phyloP scores from a whole-genome alignment of 305 asterid genomes.

The Euphrasia arctica region DNA sequence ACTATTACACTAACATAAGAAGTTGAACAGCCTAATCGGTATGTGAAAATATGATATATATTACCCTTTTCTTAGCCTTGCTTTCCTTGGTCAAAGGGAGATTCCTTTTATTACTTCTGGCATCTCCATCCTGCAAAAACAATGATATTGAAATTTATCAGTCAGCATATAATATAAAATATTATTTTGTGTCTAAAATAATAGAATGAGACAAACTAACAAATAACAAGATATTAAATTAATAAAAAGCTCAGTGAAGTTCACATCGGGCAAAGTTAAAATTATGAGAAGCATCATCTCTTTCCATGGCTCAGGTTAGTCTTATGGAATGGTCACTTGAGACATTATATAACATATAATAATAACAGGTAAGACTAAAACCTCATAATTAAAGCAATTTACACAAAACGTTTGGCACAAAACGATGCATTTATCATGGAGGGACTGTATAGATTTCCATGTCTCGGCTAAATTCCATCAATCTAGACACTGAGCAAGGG shows the following conservation, averaged over 20 bases:
- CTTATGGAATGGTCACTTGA: background rate
- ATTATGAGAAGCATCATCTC: background rate
- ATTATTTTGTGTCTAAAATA: constrained; percentile 16
- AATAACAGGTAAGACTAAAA: background rate
- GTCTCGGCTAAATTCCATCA: background rate
- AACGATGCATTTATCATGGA: constrained; percentile 3
- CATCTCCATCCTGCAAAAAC: constrained; percentile 45
- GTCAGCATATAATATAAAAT: constrained; percentile 16
- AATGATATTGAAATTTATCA: constrained; percentile 21
- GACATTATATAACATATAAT: constrained; percentile 15
- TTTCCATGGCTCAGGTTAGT: background rate
- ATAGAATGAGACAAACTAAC: constrained; percentile 4
- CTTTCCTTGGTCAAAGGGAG: constrained; percentile 59
- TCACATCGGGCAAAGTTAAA: constrained; percentile 6
- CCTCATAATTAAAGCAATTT: background rate
- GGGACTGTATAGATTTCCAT: background rate
- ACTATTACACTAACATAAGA: constrained; percentile 15
- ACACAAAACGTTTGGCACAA: background rate
- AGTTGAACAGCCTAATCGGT: background rate
- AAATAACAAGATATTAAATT: background rate
- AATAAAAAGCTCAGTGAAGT: background rate
- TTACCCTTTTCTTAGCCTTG: constrained; percentile 73
- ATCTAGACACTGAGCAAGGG: constrained; percentile 5
- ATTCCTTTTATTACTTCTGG: constrained; percentile 45
- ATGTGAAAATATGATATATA: background rate